Conservation (phyloP, 2,329 filamentous ascomycete species). For the Pseudogymnoascus sp. region DNA sequence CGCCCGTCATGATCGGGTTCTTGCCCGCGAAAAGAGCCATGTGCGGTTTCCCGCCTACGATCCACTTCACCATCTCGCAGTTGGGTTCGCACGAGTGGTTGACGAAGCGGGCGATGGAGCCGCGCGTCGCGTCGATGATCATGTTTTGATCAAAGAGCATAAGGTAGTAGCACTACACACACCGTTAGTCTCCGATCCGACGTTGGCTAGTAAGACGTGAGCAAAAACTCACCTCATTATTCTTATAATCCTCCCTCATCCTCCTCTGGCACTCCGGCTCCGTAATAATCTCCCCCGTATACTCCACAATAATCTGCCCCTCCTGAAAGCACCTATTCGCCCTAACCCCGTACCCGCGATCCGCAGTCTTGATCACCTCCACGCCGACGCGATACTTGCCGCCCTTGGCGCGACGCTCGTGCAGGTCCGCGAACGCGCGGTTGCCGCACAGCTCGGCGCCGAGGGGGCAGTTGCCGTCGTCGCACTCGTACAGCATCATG, state of each 20-base stretch:
- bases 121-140: constrained; percentile 94
- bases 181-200: no score
- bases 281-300: constrained; percentile 95
- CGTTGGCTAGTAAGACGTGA: no score
- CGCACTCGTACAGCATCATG: constrained; percentile 96
- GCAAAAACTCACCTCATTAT: constrained; percentile 77
- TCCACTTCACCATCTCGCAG: constrained; percentile 97
- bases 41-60: constrained; percentile 82
- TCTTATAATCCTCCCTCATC: constrained; percentile 89
- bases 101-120: constrained; percentile 93
- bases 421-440: constrained; percentile 75
- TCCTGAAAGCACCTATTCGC: constrained; percentile 81
- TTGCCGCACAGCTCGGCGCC: constrained; percentile 71
- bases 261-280: constrained; percentile 86
- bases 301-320: constrained; percentile 96
- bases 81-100: constrained; percentile 97
- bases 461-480: constrained; percentile 78
- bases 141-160: constrained; percentile 99
- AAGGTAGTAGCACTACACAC: constrained; percentile 78
- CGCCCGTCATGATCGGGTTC: constrained; percentile 81
- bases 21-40: constrained; percentile 97
- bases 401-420: constrained; percentile 64
- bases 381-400: constrained; percentile 89
- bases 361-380: constrained; percentile 83
- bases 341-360: constrained; percentile 85